Conservation (phyloP, 2,329 filamentous ascomycete species). For the Phyllosticta citriasiana region DNA sequence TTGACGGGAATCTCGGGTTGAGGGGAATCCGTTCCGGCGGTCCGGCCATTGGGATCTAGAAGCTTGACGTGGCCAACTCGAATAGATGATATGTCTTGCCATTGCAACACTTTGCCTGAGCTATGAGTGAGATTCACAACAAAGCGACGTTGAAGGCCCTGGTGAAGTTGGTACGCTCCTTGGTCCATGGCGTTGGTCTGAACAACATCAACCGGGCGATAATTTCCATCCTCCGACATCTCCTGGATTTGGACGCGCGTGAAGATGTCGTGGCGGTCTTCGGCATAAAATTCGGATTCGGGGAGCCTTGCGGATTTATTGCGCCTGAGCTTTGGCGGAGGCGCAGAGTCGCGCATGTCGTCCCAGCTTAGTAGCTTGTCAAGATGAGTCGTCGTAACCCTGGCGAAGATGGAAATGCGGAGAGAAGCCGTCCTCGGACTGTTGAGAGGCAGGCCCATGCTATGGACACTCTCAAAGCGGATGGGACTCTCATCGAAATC, state of each 20-base stretch:
- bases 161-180: slow-evolving; percentile 92
- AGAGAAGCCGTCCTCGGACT: slow-evolving; percentile 65
- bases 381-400: slow-evolving; percentile 84
- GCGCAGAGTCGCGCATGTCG: slow-evolving; percentile 76
- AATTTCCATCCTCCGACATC: slow-evolving; percentile 81
- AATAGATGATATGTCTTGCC: slow-evolving; percentile 71
- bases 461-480: slow-evolving; percentile 94
- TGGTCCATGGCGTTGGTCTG: slow-evolving; percentile 73
- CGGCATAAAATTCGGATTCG: slow-evolving; percentile 84
- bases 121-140: slow-evolving; percentile 84
- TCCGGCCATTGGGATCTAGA: slow-evolving; percentile 75
- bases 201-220: slow-evolving; percentile 84
- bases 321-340: slow-evolving; percentile 46
- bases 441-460: slow-evolving; percentile 83
- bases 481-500: slow-evolving; percentile 90
- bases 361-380: slow-evolving; percentile 98
- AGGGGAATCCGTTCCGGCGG: slow-evolving; percentile 63
- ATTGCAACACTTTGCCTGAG: slow-evolving; percentile 77
- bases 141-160: slow-evolving; percentile 83
- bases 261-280: slow-evolving; percentile 90
- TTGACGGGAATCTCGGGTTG: slow-evolving; percentile 68
- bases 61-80: slow-evolving; percentile 74
- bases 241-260: slow-evolving; percentile 82
- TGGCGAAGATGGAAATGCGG: slow-evolving; percentile 83
- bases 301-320: slow-evolving; percentile 60